Percentiles rank a stretch among this genome's conserved stretches.
Conservation (phyloP, 192 early-diverging fungal genomes). For the Umbelopsis vinacea region DNA sequence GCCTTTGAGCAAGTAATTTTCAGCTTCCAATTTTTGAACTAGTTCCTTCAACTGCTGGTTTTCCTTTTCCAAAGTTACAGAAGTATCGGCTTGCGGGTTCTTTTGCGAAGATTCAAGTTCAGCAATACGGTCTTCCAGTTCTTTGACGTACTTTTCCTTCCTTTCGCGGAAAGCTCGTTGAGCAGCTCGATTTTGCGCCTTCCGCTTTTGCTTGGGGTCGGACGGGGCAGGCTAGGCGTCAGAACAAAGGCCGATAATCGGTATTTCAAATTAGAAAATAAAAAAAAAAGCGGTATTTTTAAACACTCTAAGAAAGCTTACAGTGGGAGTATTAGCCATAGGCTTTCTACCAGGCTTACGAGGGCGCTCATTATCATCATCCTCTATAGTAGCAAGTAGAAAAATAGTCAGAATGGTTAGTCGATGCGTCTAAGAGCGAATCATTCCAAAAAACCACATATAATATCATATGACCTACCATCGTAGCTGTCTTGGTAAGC, state of each 20-base stretch:
- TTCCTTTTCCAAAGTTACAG: slow-evolving; percentile 50
- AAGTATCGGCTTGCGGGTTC: slow-evolving; percentile 26
- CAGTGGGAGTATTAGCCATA: slow-evolving; percentile 2
- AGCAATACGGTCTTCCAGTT: slow-evolving; percentile 77
- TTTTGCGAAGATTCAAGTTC: slow-evolving; percentile 64
- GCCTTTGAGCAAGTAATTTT: slow-evolving; percentile 62
- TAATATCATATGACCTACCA: slow-evolving; percentile 14
- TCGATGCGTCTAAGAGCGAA: background rate
- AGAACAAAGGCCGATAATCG: background rate
- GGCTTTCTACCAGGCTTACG: slow-evolving; percentile 16
- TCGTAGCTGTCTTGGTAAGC: background rate
- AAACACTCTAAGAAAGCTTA: background rate
- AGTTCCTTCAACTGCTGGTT: slow-evolving; percentile 55
- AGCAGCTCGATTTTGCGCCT: slow-evolving; percentile 45
- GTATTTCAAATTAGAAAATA: too few relatives aligned
- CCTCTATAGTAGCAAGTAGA: background rate
- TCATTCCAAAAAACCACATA: too few relatives aligned
- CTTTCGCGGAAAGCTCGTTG: slow-evolving; percentile 66
- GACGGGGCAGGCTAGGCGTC: background rate
- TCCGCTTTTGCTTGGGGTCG: slow-evolving; percentile 45
- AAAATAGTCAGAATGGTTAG: background rate
- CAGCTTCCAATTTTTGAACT: slow-evolving; percentile 56
- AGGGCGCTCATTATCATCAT: slow-evolving; percentile 10
- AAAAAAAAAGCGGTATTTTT: too few relatives aligned
- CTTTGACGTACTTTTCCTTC: slow-evolving; percentile 81